A percentile compares a stretch with the other conserved stretches of the same genome.
Evolutionary conservation across 1,284 basidiomycete species (phyloP).

Genomic region (Cutaneotrichosporon cutaneum): DNA sequence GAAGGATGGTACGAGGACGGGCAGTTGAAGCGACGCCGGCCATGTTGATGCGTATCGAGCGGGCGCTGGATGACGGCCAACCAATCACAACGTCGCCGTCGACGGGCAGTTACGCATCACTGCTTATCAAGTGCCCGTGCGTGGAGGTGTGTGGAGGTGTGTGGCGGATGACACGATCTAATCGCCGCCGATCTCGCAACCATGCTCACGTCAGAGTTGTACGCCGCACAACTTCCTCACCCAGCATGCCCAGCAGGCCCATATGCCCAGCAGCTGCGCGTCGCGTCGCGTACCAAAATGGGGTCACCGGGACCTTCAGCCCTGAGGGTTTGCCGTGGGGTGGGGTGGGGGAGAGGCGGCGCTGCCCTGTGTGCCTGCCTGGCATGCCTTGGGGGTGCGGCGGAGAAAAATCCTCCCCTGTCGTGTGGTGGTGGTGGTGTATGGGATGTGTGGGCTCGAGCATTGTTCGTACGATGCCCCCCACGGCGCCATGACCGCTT

Average conservation of each 20-base stretch:
- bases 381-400: too few species aligned
- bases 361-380: not conserved
- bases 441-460: not conserved
- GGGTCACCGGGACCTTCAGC: not conserved
- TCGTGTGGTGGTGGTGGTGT: too few species aligned
- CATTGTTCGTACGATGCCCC: not conserved
- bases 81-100: too few species aligned
- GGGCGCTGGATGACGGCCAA: too few species aligned
- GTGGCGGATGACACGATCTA: not conserved
- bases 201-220: not conserved
- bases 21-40: too few species aligned
- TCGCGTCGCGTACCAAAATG: not conserved
- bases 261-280: not conserved
- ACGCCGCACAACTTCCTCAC: not conserved
- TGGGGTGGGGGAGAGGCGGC: not conserved
- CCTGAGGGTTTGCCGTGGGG: not conserved
- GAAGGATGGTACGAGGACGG: too few species aligned
- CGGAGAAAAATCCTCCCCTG: slow-evolving; percentile 1
- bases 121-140: not conserved
- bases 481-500: too few species aligned
- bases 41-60: not conserved
- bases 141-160: too few species aligned
- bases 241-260: too few species aligned
- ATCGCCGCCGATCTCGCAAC: not conserved
- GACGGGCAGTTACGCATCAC: not conserved